Base-by-base conservation (phyloP, 2,329 filamentous ascomycete species). In the Colletotrichum liaoningense region DNA sequence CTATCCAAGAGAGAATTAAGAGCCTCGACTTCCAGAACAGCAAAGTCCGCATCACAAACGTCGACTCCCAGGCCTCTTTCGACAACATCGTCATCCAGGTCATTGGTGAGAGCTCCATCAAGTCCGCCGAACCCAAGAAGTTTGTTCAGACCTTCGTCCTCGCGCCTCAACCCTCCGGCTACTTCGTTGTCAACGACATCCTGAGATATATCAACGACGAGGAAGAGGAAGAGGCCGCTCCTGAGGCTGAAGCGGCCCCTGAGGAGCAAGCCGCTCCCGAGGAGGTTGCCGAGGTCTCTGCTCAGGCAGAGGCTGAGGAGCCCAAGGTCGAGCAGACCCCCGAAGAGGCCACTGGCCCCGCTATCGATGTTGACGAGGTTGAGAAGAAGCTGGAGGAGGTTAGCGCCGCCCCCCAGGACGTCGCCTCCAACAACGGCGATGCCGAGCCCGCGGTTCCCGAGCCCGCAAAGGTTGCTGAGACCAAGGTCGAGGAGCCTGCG, bases 131-230 rank as follows among this genome's bases (percentile, higher is more conserved):
- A 72, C 94, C 96, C 80, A 95, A 94, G 88, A 98, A 98, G 84
- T 99, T 99, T 81, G 93, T 95, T 54, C 97, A 99, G 88, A 98
- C 96, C 65, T 99, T 99, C 79, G 94, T 99, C 75, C 93, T 99
- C 75, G 97, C 97, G 62, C 92, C 96, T 84, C 97, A 99, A 86
- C 95, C 95, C 63, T 97, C 96, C 70, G 97, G 97, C 76, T 99
- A 98, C 88, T 99, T 97, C 79, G 96, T 99, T 42, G 90, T 99
- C 79, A 99, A 99, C 84, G 97, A 99, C 81, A 98, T 99, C 82
- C 95, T 98, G 87, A 91, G 97, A 78, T 98, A 97, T 85, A 92
- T 99, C 77, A 92, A 93, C 76, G 94, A 97, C 75, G 94, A 96
- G 78, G 89, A 89, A 55, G 95, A 98, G 74, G 94, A 94, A 73